Conservation (phyloP, 2,329 filamentous ascomycete genomes). For the Aspergillus latus region DNA sequence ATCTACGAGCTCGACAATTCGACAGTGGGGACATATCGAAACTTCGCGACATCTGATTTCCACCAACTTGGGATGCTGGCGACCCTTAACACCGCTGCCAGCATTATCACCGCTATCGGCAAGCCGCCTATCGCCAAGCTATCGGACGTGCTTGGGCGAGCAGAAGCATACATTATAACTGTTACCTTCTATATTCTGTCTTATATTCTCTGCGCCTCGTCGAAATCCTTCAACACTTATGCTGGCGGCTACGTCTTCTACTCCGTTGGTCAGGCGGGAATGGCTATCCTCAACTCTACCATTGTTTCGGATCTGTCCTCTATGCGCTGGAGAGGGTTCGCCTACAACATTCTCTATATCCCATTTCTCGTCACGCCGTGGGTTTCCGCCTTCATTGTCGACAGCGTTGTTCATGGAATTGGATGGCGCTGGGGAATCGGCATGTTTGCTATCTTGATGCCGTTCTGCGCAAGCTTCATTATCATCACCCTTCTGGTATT, state of each 20-base stretch:
- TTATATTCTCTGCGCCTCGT: conserved; percentile 41
- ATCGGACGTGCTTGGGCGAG: conserved; percentile 45
- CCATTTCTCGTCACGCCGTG: conserved; percentile 46
- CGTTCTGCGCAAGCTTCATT: conserved; percentile 37
- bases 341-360: conserved; percentile 39
- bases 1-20: conserved; percentile 39
- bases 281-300: conserved; percentile 43
- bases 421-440: conserved; percentile 50
- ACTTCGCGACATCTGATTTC: conserved; percentile 45
- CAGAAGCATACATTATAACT: conserved; percentile 38
- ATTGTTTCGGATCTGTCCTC: conserved; percentile 46
- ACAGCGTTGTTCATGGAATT: conserved; percentile 41
- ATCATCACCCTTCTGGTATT: conserved; percentile 41
- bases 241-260: conserved; percentile 40
- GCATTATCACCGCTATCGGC: conserved; percentile 41
- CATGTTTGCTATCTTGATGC: conserved; percentile 47
- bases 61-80: conserved; percentile 36
- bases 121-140: conserved; percentile 47
- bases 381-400: conserved; percentile 44
- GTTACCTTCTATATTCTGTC: conserved; percentile 39
- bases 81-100: conserved; percentile 38
- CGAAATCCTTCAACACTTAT: conserved; percentile 38
- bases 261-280: conserved; percentile 41
- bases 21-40: conserved; percentile 41
- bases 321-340: conserved; percentile 43